phyloP scores from a whole-genome alignment of 805 yeast species.

The Candida ovalis region DNA sequence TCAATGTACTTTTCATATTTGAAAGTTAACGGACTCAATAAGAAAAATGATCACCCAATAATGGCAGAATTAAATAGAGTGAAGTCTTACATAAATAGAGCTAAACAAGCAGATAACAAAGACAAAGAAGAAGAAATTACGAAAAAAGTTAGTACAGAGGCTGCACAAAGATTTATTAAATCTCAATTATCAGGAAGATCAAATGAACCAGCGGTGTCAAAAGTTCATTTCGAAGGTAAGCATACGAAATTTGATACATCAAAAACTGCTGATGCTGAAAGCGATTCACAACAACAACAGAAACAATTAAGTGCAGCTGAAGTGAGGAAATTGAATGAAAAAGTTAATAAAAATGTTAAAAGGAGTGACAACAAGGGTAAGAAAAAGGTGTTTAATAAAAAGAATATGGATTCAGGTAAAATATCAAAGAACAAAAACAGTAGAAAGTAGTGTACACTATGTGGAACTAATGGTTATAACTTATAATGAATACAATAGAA shows the following conservation, averaged over 20 bases:
- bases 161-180: slow-evolving; percentile 41
- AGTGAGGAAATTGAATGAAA: not conserved
- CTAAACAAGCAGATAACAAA: slow-evolving; percentile 37
- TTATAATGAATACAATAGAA: too few species aligned
- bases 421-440: not conserved
- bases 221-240: slow-evolving; percentile 47
- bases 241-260: slow-evolving; percentile 43
- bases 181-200: slow-evolving; percentile 12
- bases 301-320: not conserved
- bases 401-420: not conserved
- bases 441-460: not conserved
- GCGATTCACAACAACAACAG: not conserved
- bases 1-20: slow-evolving; percentile 58
- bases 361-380: not conserved
- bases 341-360: not conserved
- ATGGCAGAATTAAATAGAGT: slow-evolving; percentile 65
- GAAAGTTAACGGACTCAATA: slow-evolving; percentile 52
- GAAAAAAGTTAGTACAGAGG: slow-evolving; percentile 26
- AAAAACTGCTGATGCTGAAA: not conserved
- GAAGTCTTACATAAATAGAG: slow-evolving; percentile 61
- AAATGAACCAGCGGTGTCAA: slow-evolving; percentile 48
- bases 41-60: slow-evolving; percentile 53
- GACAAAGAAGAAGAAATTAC: slow-evolving; percentile 22
- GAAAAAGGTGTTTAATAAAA: not conserved
- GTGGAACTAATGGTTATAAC: too few species aligned